Evolutionary conservation across 2,329 filamentous ascomycete species (phyloP).

Genomic region (Lomentospora prolificans): DNA sequence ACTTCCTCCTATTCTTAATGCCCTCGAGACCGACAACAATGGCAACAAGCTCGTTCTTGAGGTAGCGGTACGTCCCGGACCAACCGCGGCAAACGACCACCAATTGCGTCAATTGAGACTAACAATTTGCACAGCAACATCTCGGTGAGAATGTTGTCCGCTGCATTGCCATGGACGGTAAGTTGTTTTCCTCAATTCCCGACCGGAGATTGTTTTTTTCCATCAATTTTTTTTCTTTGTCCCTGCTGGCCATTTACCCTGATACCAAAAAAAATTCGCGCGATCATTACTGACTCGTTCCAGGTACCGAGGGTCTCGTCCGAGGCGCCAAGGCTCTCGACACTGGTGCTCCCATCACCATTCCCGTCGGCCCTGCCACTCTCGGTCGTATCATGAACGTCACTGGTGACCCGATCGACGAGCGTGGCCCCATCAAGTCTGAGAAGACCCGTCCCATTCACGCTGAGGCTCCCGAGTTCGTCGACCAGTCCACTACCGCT

Average conservation of each 20-base stretch:
- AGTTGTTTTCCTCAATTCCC: slow-evolving; percentile 23
- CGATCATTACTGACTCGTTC: slow-evolving; percentile 9
- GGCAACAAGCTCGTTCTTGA: slow-evolving; percentile 92
- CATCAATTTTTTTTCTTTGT: not conserved
- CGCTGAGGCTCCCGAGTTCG: slow-evolving; percentile 84
- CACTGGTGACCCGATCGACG: slow-evolving; percentile 99
- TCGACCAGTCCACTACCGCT: slow-evolving; percentile 89
- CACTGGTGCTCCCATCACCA: slow-evolving; percentile 90
- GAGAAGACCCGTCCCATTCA: slow-evolving; percentile 85
- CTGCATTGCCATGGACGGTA: slow-evolving; percentile 99
- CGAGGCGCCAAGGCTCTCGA: slow-evolving; percentile 79
- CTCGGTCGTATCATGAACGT: slow-evolving; percentile 99
- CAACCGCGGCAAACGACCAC: slow-evolving; percentile 5
- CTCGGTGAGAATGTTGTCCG: slow-evolving; percentile 97
- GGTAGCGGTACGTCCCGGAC: slow-evolving; percentile 76
- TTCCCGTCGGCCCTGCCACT: slow-evolving; percentile 86
- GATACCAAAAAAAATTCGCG: slow-evolving; percentile 7
- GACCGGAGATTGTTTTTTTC: slow-evolving; percentile 8
- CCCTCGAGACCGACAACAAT: slow-evolving; percentile 82
- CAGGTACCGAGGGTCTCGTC: slow-evolving; percentile 98
- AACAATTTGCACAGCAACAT: slow-evolving; percentile 69
- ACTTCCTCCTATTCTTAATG: slow-evolving; percentile 96
- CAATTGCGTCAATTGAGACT: slow-evolving; percentile 17
- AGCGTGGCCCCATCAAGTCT: slow-evolving; percentile 95
- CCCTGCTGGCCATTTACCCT: too few relatives aligned